Evolutionary conservation across 2,329 filamentous ascomycete genomes (phyloP).

Genomic region (Ramularia endophylla): DNA sequence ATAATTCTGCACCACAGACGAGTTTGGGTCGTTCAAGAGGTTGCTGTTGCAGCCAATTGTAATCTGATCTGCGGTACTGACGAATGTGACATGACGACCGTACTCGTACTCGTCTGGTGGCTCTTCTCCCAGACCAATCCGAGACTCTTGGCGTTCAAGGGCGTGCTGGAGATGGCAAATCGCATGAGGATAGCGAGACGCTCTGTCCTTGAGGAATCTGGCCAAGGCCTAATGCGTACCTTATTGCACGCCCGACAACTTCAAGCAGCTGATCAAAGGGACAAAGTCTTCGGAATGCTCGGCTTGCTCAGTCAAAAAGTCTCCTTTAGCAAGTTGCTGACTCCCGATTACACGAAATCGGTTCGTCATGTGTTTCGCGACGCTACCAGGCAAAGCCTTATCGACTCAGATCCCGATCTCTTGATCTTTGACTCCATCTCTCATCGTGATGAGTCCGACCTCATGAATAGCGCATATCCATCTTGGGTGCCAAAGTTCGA

Average conservation of each 20-base stretch:
- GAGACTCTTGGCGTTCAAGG: background rate
- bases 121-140: background rate
- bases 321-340: background rate
- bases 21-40: constrained; percentile 2
- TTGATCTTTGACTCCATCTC: background rate
- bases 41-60: background rate
- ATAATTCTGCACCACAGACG: background rate
- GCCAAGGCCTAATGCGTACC: background rate
- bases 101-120: too few relatives aligned
- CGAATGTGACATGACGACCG: too few relatives aligned
- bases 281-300: constrained; percentile 4
- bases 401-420: background rate
- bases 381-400: constrained; percentile 2
- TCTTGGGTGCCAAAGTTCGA: constrained; percentile 1
- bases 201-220: too few relatives aligned
- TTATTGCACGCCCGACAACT: background rate
- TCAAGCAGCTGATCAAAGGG: constrained; percentile 7
- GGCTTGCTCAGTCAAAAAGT: background rate
- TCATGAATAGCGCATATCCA: background rate
- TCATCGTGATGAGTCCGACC: background rate
- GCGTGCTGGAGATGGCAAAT: background rate
- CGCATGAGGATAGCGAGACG: background rate
- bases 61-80: background rate
- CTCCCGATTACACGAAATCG: constrained; percentile 6
- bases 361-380: constrained; percentile 3